phyloP scores from a whole-genome alignment of 192 early-diverging fungal genomes.

The Helicostylum pulchrum region DNA sequence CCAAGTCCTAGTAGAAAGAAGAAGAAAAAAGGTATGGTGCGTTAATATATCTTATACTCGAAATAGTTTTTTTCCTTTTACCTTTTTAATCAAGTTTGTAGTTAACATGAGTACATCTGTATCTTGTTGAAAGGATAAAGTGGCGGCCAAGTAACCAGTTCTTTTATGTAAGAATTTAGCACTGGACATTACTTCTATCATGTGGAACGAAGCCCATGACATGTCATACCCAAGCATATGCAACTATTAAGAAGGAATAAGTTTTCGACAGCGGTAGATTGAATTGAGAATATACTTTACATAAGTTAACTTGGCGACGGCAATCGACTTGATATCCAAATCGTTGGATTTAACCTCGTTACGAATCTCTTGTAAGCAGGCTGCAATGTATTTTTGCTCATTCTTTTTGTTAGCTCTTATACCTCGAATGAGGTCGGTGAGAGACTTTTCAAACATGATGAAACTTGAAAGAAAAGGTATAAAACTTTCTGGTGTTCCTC shows the following conservation, averaged over 20 bases:
- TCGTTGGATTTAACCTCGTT: constrained; percentile 83
- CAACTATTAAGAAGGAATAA: constrained; percentile 50
- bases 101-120: constrained; percentile 96
- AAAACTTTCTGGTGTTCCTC: too few species aligned
- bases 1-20: constrained; percentile 66
- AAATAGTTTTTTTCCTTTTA: constrained; percentile 28
- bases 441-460: constrained; percentile 71
- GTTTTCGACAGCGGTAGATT: neutral
- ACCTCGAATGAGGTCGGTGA: constrained; percentile 93
- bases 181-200: constrained; percentile 95
- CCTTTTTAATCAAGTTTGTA: constrained; percentile 96
- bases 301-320: constrained; percentile 84
- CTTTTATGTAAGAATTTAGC: constrained; percentile 82
- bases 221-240: constrained; percentile 98
- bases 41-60: neutral
- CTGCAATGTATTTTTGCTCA: constrained; percentile 83
- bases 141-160: constrained; percentile 89
- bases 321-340: constrained; percentile 79
- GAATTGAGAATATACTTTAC: constrained; percentile 37
- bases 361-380: constrained; percentile 86
- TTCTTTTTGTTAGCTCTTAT: constrained; percentile 88
- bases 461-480: too few species aligned
- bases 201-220: constrained; percentile 95
- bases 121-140: constrained; percentile 85
- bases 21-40: neutral